Evolutionary conservation across 148 eudicot species (phyloP), one percentile per base, ranked within the genome.

Genomic region (Vaccinium macrocarpon): DNA sequence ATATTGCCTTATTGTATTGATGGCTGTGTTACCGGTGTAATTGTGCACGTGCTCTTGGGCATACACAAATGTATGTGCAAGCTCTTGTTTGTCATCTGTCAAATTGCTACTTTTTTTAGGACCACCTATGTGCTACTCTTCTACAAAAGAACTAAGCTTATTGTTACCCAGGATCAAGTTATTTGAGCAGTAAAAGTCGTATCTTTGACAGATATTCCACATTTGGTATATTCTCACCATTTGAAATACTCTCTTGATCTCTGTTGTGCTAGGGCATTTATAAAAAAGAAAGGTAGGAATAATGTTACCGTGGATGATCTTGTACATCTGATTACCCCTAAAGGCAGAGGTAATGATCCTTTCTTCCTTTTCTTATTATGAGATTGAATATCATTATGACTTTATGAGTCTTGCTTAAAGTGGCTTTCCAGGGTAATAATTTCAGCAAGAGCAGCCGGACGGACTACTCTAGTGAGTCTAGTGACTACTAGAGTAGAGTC

Each of bases 251-350:
- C 25, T 81, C 57, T 76, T 3, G 29, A 56, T 88, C 42, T 79
- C 59, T 85, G 51, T 74, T 80, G 51, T 68, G 56, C 79, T 76
- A 94, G 97, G 92, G 87, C 91, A 84, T 89, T 88, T 81, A 87
- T 91, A 82, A 91, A 88, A 91, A 93, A 89, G 88, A 91, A 91
- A 86, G 98, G 98, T 51, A 91, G 96, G 88, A 90, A 90, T 85
- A 94, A 94, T 89, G 95, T 94, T 50, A 94, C 95, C 21, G 92
- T 94, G 82, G 98, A 93, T 88, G 98, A 94, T 84, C 98, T 94
- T 62, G 87, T 93, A 14, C 92, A 86, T 75, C 87, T 90, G 38
- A 92, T 94, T 82, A 93, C 96, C 27, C 98, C 95, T 2, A 94
- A 93, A 89, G 98, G 96, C 53, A 92, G 98, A 94, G 95, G 98